Percentiles rank a stretch among this genome's conserved stretches.
These are phyloP conservation scores for Gossypium bickii DNA, from an alignment of 345 rosid species.

Conservation along the genomic window DNA sequence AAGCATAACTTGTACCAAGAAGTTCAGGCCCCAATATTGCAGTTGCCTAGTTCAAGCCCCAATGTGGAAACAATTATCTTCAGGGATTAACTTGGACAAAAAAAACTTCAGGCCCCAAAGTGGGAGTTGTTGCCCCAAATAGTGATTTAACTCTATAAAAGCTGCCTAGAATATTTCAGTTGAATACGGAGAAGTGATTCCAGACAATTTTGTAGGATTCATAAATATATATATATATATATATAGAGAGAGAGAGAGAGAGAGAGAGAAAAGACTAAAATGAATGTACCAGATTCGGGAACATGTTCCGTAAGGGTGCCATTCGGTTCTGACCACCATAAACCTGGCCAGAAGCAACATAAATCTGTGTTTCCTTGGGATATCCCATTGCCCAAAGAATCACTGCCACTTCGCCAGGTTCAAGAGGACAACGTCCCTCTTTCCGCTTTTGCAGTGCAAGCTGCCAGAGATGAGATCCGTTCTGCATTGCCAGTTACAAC, in stretches of 20 bases:
- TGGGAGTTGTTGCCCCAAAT: too few relatives aligned
- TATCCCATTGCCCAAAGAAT: conserved; percentile 96
- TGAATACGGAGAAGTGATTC: neutral
- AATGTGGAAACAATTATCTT: too few relatives aligned
- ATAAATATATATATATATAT: too few relatives aligned
- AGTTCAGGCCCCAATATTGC: too few relatives aligned
- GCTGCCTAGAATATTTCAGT: neutral
- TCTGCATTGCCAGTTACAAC: conserved; percentile 45
- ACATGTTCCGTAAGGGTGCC: conserved; percentile 98
- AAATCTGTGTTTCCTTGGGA: conserved; percentile 98
- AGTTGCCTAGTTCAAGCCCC: too few relatives aligned
- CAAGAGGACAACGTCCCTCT: conserved; percentile 99
- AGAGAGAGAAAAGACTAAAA: neutral
- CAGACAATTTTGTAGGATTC: neutral
- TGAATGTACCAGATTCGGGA: conserved; percentile 77
- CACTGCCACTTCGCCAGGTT: conserved; percentile 99
- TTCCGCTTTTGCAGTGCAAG: conserved; percentile 93
- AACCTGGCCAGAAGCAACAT: conserved; percentile 99
- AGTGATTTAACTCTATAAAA: neutral
- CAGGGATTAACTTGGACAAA: too few relatives aligned
- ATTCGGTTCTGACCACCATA: conserved; percentile 98
- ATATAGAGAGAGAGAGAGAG: too few relatives aligned
- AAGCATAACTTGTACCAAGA: too few relatives aligned
- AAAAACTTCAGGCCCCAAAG: too few relatives aligned
- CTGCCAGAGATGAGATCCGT: conserved; percentile 99